Base-by-base conservation (phyloP, 768 basidiomycete genomes). In the Mycena venus region DNA sequence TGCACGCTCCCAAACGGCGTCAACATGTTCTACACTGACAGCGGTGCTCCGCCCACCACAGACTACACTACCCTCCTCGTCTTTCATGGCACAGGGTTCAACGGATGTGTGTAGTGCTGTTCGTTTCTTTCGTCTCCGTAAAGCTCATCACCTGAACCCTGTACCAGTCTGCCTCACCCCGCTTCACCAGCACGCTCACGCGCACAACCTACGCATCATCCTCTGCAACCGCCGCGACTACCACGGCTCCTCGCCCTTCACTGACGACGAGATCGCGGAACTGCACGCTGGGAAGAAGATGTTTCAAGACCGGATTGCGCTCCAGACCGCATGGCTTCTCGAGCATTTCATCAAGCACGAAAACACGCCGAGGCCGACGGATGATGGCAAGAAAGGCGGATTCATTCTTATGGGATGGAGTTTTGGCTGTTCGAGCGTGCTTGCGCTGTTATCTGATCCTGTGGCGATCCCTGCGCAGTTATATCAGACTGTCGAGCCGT, bases 361-460 rank as follows among this genome's bases (percentile, higher is more conserved):
- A 25, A 47, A 73, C 3, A 79, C 84, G 14, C 83, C 84, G 1
- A 76, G 74, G 44, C 70, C 82, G 14, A 80, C 58, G 34, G 59
- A 53, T 3, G 79, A 86, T 56, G 72, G 80, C 12, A 38, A 27
- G 17, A 59, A 53, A 0, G 85, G 86, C 1, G 87, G 87, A 1
- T 67, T 86, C n/a, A 79, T 81, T 4, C 67, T 86, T 10, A 55
- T 85, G 74, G 86, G 85, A 12, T 88, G 87, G 86, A 85, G 85
- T 3, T 79, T 83, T 67, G 87, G 86, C 2, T 75, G 70, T 12
- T 77, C 80, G 17, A 79, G 80, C 2, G 70, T 78, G 5, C 78
- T 85, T 62, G 34, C 83, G 25, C 68, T 86, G 7, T 79, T 86
- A 36, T 79, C 78, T 0, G 77, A 83, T 58, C 76, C 77, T 6